Percentiles rank a stretch among this genome's conserved stretches.
Evolutionary conservation across 169 alveolate species (phyloP).

Genomic region (Plasmodium ovale): DNA sequence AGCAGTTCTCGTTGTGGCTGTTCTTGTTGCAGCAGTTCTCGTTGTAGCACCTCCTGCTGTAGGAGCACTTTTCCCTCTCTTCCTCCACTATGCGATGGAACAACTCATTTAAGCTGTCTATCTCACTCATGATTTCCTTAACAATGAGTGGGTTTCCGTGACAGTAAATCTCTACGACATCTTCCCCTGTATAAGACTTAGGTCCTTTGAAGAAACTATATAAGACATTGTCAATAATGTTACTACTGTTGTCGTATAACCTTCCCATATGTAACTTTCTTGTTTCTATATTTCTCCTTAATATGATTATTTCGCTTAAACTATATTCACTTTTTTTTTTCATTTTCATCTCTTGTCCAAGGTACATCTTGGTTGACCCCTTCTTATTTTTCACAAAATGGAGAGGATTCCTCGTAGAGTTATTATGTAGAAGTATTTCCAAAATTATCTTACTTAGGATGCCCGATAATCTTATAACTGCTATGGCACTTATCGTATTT

Average conservation of each 20-base stretch:
- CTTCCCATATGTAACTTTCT: slow-evolving; percentile 10
- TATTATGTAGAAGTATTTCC: slow-evolving; percentile 28
- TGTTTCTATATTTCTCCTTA: slow-evolving; percentile 26
- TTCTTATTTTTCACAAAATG: neutral
- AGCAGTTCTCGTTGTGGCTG: neutral
- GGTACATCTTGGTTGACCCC: neutral
- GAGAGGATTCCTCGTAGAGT: neutral
- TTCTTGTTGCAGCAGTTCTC: neutral
- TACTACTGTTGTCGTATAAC: slow-evolving; percentile 6
- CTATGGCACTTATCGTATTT: slow-evolving; percentile 26
- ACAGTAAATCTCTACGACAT: slow-evolving; percentile 85
- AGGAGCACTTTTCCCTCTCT: slow-evolving; percentile 37
- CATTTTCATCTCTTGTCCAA: neutral
- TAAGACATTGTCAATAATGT: slow-evolving; percentile 17
- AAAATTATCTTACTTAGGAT: slow-evolving; percentile 31
- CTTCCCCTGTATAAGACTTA: slow-evolving; percentile 87
- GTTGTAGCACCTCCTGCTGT: neutral
- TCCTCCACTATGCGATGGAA: slow-evolving; percentile 16
- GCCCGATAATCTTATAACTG: slow-evolving; percentile 47
- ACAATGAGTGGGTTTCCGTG: slow-evolving; percentile 83
- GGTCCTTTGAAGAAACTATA: slow-evolving; percentile 68
- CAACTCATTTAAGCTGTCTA: slow-evolving; percentile 13
- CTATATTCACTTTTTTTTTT: slow-evolving; percentile 25
- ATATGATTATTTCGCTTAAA: slow-evolving; percentile 9
- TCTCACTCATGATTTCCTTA: slow-evolving; percentile 74